Base-by-base conservation (phyloP, 1,284 basidiomycete species). In the Schizophyllum commune region DNA sequence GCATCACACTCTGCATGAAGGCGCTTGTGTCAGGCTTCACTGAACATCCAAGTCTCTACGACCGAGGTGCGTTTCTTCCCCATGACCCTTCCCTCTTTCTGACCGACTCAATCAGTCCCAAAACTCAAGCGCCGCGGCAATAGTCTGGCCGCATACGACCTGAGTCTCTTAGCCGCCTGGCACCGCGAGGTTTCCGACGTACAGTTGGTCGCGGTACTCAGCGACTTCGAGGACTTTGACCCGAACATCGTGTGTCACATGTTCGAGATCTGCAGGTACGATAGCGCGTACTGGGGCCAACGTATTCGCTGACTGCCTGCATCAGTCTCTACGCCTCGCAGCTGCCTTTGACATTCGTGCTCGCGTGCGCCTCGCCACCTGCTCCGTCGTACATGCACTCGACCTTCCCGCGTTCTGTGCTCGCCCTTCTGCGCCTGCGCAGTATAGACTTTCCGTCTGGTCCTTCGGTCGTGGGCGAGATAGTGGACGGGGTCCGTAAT, bases 171-270 rank as follows among this genome's bases (percentile, higher is more conserved):
- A 15, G 72, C 75, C 34, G 76, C 78, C 15, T 90, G 88, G 87
- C 84, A 84, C 17, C 39, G 39, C 39, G 17, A 11, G 13, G 39
- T 17, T 2, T 8, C 39, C 39, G 39, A 47, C 39, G 39, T 47
- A 17, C 70, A 77, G 52, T 76, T 91, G 1, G 76, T 84, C 15
- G 74, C 86, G 5, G 67, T 89, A 11, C 68, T 91, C 19, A 85
- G 88, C 61, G 83, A 87, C 58, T 88, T 91, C 65, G 88, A 91
- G 67, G 82, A 84, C 67, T 82, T 87, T 57, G 86, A 88, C 58
- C 71, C 80, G 0, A 58, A 66, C 1, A 76, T 89, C 4, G 71
- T 90, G 57, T 82, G 86, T 66, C 86, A 90, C 66, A 66, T 89
- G 8, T 81, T 89, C 55, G 80, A 86, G 61, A 85, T 90, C 22